Percentiles rank a stretch among this genome's conserved stretches.
Evolutionary conservation across 2,329 filamentous ascomycete species (phyloP).

Genomic region (Botrytis sinoallii): DNA sequence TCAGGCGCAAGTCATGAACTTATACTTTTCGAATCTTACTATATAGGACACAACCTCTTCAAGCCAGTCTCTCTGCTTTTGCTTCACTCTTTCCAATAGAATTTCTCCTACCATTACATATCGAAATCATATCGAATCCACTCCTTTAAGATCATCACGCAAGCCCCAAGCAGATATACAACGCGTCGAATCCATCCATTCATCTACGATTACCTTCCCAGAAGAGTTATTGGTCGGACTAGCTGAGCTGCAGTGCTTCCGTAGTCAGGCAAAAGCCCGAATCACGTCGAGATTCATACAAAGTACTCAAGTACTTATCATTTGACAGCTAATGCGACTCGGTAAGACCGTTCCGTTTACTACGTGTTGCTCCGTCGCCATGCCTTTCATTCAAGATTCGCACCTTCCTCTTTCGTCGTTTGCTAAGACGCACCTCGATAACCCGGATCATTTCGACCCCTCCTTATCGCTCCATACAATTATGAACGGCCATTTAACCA

Average conservation of each 20-base stretch:
- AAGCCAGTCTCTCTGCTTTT: background rate
- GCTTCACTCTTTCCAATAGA: background rate
- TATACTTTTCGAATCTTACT: background rate
- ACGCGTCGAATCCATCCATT: background rate
- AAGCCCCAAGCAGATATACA: background rate
- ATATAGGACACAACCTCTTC: background rate
- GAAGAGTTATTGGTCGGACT: conserved; percentile 4
- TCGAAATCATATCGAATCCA: conserved; percentile 1
- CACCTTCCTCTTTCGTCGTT: conserved; percentile 30
- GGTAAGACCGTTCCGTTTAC: background rate
- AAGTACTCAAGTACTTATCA: background rate
- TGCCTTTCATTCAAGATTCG: conserved; percentile 26
- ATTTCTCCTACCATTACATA: background rate
- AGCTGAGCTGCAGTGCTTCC: background rate
- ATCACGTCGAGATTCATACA: background rate
- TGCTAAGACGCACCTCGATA: conserved; percentile 20
- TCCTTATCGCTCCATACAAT: conserved; percentile 25
- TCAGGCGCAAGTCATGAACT: conserved; percentile 14
- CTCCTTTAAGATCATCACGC: background rate
- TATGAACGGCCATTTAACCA: conserved; percentile 25
- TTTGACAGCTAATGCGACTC: conserved; percentile 7
- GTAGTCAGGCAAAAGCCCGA: background rate
- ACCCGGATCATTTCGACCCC: background rate
- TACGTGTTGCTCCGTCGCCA: conserved; percentile 17
- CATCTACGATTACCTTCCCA: conserved; percentile 7